These are phyloP conservation scores for Daphne laureola DNA, from an alignment of 441 rosid genomes.

Conservation along the genomic window DNA sequence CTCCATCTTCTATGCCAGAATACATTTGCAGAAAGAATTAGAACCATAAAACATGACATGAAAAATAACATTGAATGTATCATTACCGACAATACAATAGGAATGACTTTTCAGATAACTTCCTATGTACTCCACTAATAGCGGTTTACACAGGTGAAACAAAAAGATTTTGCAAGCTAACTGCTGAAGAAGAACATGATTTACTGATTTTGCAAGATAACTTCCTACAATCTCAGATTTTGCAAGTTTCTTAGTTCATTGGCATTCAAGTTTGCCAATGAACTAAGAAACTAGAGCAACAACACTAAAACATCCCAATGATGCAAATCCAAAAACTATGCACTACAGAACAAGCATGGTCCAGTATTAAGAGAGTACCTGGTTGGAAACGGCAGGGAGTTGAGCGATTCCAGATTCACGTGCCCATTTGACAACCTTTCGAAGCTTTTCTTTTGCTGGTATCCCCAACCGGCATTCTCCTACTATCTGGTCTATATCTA, in stretches of 20 bases:
- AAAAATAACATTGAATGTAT: background rate
- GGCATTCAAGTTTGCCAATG: too few species aligned
- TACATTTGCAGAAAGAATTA: conserved; percentile 4
- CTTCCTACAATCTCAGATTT: too few species aligned
- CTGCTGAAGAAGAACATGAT: too few species aligned
- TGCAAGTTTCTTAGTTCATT: too few species aligned
- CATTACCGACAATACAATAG: too few species aligned
- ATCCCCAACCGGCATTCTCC: conserved; percentile 25
- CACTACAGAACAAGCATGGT: too few species aligned
- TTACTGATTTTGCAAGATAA: too few species aligned
- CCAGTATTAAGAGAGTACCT: too few species aligned
- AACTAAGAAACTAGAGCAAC: too few species aligned
- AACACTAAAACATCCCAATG: too few species aligned
- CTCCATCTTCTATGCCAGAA: conserved; percentile 18
- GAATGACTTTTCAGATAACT: background rate
- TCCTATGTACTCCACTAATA: background rate
- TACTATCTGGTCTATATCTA: conserved; percentile 30
- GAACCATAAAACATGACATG: conserved; percentile 4
- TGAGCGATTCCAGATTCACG: conserved; percentile 18
- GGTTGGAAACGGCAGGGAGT: too few species aligned
- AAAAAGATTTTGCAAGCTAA: background rate
- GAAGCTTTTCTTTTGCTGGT: conserved; percentile 30
- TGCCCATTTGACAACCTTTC: conserved; percentile 42
- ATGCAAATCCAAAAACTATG: too few species aligned
- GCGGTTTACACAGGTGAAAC: background rate